Evolutionary conservation across 495 filamentous ascomycete species (phyloP), one percentile per base, ranked within the genome.

Genomic region (Podospora fimiseda): DNA sequence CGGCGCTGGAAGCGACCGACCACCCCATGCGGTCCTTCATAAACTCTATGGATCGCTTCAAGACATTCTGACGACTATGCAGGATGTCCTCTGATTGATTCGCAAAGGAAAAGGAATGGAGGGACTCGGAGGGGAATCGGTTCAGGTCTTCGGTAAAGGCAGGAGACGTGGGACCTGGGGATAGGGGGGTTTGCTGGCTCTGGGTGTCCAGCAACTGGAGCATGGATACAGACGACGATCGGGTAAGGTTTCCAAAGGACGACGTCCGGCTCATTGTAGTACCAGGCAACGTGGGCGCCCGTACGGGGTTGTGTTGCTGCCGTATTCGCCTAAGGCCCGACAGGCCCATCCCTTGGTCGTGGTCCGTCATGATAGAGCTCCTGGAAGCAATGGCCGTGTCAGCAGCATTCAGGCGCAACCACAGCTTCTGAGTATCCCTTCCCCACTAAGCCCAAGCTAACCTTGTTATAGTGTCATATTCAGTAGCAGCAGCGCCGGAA

Each of bases 21-120:
- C 90, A 95, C 54, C 89, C 89, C 65, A 95, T 77, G 51, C 85
- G 90, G 64, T 96, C 91, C 61, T 88, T 84, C 92, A 99, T 93
- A 64, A 97, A 97, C 69, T 97, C 94, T 55, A 98, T 86, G 13
- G 90, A 94, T 49, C 90, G 78, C 65, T 96, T 96, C 60, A 99
- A 65, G 16, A 95, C 85, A 70, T 90, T 96, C 63, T 97, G 94
- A 43, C 94, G 81, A 62, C 75, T 96, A 61, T 95, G 87, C 22
- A 97, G 79, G 41, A 86, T 75, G 60, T 96, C 91, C 62, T 95
- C 92, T 4, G 91, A 90, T 68, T 95, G 92, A 52, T 96, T 89
- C 2, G 94, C 89, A 67, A 99, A 99, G 24, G 94, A 97, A 71
- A 99, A 99, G 0, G 94, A 97, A 65, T 99, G 93, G 52, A 99